Evolutionary conservation across 2,329 filamentous ascomycete genomes (phyloP).

Genomic region (Tolypocladium inflatum): DNA sequence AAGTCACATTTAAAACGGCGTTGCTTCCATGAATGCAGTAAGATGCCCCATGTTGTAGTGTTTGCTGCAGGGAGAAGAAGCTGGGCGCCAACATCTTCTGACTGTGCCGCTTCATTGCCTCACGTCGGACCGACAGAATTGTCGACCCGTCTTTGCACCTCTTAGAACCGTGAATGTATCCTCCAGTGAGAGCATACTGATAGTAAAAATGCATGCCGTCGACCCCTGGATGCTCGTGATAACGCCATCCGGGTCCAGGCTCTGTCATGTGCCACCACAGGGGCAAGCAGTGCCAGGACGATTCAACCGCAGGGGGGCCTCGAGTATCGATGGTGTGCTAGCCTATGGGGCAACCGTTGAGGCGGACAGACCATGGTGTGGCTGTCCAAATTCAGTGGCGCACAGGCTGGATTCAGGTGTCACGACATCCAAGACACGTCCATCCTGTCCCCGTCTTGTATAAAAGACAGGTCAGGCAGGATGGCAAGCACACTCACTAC

Average conservation of each 20-base stretch:
- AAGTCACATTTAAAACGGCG: not conserved
- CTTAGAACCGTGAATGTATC: not conserved
- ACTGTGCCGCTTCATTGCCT: not conserved
- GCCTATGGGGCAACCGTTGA: not conserved
- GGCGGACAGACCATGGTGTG: not conserved
- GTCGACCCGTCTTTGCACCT: not conserved
- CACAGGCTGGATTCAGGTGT: not conserved
- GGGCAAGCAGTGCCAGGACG: not conserved
- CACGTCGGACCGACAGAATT: not conserved
- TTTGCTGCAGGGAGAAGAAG: not conserved
- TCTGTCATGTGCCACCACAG: not conserved
- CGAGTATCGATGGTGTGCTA: not conserved
- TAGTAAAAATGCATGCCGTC: not conserved
- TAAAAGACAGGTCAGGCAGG: not conserved
- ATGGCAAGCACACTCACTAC: not conserved
- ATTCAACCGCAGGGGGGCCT: not conserved
- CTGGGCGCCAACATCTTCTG: not conserved
- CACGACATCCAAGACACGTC: too few species aligned
- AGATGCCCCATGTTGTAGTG: not conserved
- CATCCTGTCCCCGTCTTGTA: not conserved
- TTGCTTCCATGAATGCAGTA: not conserved
- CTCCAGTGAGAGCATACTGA: not conserved
- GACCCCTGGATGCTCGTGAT: not conserved
- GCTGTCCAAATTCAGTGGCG: not conserved
- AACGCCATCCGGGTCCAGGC: too few species aligned